These are phyloP conservation scores for Colletotrichum nymphaeae DNA, from an alignment of 2,329 filamentous ascomycete species.

Conservation along the genomic window DNA sequence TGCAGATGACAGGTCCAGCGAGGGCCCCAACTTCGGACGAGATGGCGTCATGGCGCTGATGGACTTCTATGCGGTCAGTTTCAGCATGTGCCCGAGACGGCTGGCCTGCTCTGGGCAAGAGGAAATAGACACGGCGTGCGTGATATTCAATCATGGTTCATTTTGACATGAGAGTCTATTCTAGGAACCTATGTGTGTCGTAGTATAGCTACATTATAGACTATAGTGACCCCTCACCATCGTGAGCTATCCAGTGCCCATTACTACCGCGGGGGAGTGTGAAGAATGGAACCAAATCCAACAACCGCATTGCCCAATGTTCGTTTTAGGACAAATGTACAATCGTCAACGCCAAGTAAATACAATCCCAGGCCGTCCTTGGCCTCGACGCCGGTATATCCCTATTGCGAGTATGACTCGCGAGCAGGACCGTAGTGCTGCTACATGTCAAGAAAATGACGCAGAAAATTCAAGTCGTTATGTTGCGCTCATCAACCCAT, in stretches of 20 bases:
- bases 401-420: constrained; percentile 20
- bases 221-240: constrained; percentile 7
- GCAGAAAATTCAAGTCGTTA: constrained; percentile 27
- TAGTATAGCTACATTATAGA: constrained; percentile 33
- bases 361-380: constrained; percentile 22
- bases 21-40: constrained; percentile 15
- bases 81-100: not conserved
- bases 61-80: constrained; percentile 3
- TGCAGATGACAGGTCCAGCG: constrained; percentile 15
- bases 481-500: not conserved
- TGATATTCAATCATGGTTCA: not conserved
- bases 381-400: constrained; percentile 28
- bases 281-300: constrained; percentile 47
- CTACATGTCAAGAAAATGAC: constrained; percentile 14
- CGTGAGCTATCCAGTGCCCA: not conserved
- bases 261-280: constrained; percentile 52
- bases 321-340: constrained; percentile 33
- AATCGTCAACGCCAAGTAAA: constrained; percentile 39
- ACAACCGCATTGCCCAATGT: not conserved
- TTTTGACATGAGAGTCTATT: constrained; percentile 12
- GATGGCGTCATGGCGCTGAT: constrained; percentile 21
- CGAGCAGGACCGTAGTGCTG: constrained; percentile 25
- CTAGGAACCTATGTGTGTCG: constrained; percentile 19
- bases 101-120: not conserved
- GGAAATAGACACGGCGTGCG: not conserved